Conservation (phyloP, 2,329 filamentous ascomycete species). For the Teratosphaeria nubilosa region DNA sequence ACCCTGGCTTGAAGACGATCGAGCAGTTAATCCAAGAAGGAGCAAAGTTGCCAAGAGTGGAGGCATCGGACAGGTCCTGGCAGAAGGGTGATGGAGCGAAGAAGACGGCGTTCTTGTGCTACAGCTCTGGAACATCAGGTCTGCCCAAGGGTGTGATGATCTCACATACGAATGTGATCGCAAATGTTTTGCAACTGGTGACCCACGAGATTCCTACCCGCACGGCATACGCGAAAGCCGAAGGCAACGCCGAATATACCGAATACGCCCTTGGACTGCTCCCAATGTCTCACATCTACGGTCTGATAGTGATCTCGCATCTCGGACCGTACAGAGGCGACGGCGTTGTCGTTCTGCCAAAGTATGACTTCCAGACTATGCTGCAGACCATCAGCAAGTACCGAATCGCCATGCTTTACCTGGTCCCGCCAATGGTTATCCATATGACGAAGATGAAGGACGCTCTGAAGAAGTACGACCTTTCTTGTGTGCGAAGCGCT, state of each 20-base stretch:
- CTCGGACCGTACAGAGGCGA: slow-evolving; percentile 60
- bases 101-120: slow-evolving; percentile 67
- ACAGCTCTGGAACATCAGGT: slow-evolving; percentile 70
- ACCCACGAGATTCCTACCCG: slow-evolving; percentile 39
- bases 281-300: slow-evolving; percentile 75
- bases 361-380: slow-evolving; percentile 62
- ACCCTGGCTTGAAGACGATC: slow-evolving; percentile 51
- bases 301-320: slow-evolving; percentile 61
- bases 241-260: slow-evolving; percentile 28
- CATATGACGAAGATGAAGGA: slow-evolving; percentile 57
- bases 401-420: slow-evolving; percentile 56
- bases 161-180: slow-evolving; percentile 67
- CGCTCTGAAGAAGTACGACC: slow-evolving; percentile 55
- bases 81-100: slow-evolving; percentile 53
- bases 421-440: slow-evolving; percentile 77
- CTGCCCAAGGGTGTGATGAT: slow-evolving; percentile 69
- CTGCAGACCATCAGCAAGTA: slow-evolving; percentile 56
- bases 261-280: slow-evolving; percentile 58
- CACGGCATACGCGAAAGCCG: slow-evolving; percentile 18
- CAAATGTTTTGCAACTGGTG: slow-evolving; percentile 58
- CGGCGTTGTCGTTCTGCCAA: slow-evolving; percentile 59
- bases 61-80: slow-evolving; percentile 45
- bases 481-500: slow-evolving; percentile 54
- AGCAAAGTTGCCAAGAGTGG: slow-evolving; percentile 41
- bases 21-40: slow-evolving; percentile 57